These are phyloP conservation scores for Penicillium occitanis DNA, from an alignment of 2,329 filamentous ascomycete genomes.

Conservation along the genomic window DNA sequence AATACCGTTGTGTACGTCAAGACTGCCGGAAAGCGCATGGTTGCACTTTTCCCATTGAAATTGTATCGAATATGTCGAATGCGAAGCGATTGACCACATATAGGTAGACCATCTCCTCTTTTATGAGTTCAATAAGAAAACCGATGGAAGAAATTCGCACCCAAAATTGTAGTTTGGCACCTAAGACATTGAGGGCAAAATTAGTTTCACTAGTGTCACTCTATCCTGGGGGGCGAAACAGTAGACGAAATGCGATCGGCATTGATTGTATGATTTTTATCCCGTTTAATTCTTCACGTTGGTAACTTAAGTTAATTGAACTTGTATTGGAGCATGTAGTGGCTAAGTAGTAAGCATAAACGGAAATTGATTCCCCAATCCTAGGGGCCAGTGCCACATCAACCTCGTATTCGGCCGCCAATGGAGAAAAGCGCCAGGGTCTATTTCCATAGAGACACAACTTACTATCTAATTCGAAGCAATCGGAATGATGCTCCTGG, in stretches of 20 bases:
- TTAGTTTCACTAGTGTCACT: background rate
- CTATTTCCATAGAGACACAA: background rate
- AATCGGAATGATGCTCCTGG: background rate
- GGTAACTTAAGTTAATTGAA: background rate
- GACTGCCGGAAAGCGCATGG: background rate
- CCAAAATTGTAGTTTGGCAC: background rate
- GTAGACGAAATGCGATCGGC: background rate
- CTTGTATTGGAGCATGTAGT: background rate
- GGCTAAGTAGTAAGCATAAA: background rate
- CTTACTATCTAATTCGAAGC: background rate
- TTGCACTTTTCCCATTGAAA: background rate
- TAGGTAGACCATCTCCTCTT: background rate
- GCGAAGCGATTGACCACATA: background rate
- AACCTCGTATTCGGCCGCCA: background rate
- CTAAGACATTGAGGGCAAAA: background rate
- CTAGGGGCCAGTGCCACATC: background rate
- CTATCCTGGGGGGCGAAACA: background rate
- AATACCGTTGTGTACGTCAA: background rate
- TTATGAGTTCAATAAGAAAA: background rate
- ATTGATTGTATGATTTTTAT: background rate
- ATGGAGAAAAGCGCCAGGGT: background rate
- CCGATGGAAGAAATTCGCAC: background rate
- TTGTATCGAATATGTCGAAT: background rate
- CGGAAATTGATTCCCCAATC: background rate
- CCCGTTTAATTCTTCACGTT: too few relatives aligned